Evolutionary conservation across 2,329 filamentous ascomycete genomes (phyloP).

Genomic region (Coniochaeta sp.): DNA sequence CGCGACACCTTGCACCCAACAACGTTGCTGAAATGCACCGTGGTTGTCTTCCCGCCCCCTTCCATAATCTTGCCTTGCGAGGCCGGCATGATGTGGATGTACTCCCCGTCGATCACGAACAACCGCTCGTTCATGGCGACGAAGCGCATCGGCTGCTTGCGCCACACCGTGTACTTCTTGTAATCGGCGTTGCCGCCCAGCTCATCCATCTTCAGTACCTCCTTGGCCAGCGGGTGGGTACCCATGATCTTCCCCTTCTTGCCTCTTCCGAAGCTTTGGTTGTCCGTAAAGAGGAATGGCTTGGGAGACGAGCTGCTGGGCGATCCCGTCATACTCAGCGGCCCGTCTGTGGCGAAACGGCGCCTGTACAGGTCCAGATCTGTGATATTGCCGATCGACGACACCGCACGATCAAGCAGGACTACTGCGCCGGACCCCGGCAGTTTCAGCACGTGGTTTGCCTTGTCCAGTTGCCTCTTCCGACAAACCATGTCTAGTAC

Average conservation of each 20-base stretch:
- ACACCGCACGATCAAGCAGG: slow-evolving; percentile 69
- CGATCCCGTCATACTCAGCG: slow-evolving; percentile 59
- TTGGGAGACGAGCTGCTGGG: slow-evolving; percentile 66
- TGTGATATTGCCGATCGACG: slow-evolving; percentile 66
- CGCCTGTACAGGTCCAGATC: slow-evolving; percentile 71
- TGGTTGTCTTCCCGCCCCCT: slow-evolving; percentile 63
- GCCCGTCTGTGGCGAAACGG: slow-evolving; percentile 68
- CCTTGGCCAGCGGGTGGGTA: slow-evolving; percentile 60
- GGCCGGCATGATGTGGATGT: slow-evolving; percentile 75
- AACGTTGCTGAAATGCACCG: slow-evolving; percentile 75
- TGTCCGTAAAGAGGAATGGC: slow-evolving; percentile 45
- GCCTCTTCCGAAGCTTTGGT: slow-evolving; percentile 42
- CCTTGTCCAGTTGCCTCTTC: slow-evolving; percentile 72
- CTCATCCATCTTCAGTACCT: slow-evolving; percentile 53
- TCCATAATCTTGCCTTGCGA: slow-evolving; percentile 59
- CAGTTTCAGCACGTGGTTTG: slow-evolving; percentile 70
- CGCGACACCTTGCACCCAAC: slow-evolving; percentile 75
- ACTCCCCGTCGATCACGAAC: slow-evolving; percentile 76
- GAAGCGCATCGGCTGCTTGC: slow-evolving; percentile 77
- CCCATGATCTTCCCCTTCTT: slow-evolving; percentile 46
- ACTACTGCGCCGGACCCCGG: slow-evolving; percentile 68
- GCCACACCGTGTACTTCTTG: slow-evolving; percentile 73
- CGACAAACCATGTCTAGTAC: slow-evolving; percentile 72
- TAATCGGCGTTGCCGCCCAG: slow-evolving; percentile 50
- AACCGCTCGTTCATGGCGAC: slow-evolving; percentile 69